phyloP scores from a whole-genome alignment of 495 filamentous ascomycete genomes.

The Hypoxylon intermedium region DNA sequence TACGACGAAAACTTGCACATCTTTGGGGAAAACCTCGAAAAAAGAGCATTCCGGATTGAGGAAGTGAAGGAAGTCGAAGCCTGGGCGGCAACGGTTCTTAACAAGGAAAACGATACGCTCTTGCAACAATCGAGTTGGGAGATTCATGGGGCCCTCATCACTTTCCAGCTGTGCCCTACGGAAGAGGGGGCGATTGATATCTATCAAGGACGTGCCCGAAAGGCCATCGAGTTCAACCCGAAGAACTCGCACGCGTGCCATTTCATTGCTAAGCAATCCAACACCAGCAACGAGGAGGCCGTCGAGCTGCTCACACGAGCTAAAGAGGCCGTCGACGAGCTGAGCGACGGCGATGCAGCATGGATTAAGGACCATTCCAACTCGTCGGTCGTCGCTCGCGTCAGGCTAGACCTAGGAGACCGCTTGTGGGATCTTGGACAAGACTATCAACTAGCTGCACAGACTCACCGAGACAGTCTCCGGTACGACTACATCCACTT shows the following conservation, averaged over 20 bases:
- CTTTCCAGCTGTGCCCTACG: conserved; percentile 33
- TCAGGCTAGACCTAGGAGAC: conserved; percentile 47
- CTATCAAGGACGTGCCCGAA: conserved; percentile 38
- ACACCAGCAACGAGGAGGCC: conserved; percentile 38
- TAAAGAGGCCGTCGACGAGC: conserved; percentile 31
- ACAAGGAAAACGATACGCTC: conserved; percentile 21
- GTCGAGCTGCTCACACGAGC: conserved; percentile 41
- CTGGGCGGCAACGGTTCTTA: conserved; percentile 27
- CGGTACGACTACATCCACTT: conserved; percentile 41
- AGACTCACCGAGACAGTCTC: conserved; percentile 38
- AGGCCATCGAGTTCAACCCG: conserved; percentile 45
- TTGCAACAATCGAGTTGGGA: conserved; percentile 44
- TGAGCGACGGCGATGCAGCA: conserved; percentile 21
- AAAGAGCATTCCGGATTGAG: conserved; percentile 15
- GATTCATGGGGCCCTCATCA: conserved; percentile 45
- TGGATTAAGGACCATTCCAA: conserved; percentile 37
- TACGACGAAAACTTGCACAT: background rate
- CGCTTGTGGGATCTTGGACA: conserved; percentile 44
- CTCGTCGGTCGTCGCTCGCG: conserved; percentile 36
- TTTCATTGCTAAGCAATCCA: conserved; percentile 40
- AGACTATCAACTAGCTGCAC: conserved; percentile 37
- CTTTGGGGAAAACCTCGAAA: conserved; percentile 20
- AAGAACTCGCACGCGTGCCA: conserved; percentile 49
- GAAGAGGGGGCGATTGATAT: conserved; percentile 22
- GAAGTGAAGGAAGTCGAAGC: conserved; percentile 28